Base-by-base conservation (phyloP, 2,329 filamentous ascomycete genomes). In the Colletotrichum sp. region DNA sequence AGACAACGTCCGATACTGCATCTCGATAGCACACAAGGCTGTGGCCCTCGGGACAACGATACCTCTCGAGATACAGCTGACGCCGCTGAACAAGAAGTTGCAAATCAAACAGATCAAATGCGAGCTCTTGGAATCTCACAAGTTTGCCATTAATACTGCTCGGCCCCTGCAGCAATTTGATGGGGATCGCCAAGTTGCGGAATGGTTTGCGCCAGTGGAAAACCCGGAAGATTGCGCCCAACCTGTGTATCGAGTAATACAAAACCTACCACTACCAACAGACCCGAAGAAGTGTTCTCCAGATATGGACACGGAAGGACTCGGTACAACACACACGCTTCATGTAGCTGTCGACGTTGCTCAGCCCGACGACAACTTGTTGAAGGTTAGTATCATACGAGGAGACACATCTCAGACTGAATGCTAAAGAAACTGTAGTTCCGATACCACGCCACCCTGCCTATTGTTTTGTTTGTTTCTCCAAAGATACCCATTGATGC, bases 1-100 rank as follows among this genome's bases (percentile, higher is more conserved):
- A 8, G 43, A 66, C 0, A 71, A 22, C 9, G n/a, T 75, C 3
- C 13, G 5, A 3, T 75, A 75, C n/a, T 64, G 55, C 10, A 43
- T 75, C 0, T 72, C 73, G 1, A 32, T 72, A n/a, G 55, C 27
- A n/a, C 73, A 75, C 16, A 56, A 28, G 3, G 73, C 73, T 22
- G 48, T 72, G 13, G 73, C 73, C 9, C 69, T 75, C 22, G 69
- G 69, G 1, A 75, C 69, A 15, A 43, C 25, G 9, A 27, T 75
- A 6, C 73, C 73, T 4, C 30, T 75, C 8, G 64, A 71, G 28
- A 36, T 75, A 12, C 36, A 22, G 22, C 36, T 75, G 13, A 68
- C 62, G 52, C 52, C 62, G n/a, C 8, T 72, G 55, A 16, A 39
- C 8, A 55, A 39, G 30, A 62, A 34, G 6, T 16, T 22, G 1